Base-by-base conservation (phyloP, 2,329 filamentous ascomycete species). In the Amauroascus verrucosus region DNA sequence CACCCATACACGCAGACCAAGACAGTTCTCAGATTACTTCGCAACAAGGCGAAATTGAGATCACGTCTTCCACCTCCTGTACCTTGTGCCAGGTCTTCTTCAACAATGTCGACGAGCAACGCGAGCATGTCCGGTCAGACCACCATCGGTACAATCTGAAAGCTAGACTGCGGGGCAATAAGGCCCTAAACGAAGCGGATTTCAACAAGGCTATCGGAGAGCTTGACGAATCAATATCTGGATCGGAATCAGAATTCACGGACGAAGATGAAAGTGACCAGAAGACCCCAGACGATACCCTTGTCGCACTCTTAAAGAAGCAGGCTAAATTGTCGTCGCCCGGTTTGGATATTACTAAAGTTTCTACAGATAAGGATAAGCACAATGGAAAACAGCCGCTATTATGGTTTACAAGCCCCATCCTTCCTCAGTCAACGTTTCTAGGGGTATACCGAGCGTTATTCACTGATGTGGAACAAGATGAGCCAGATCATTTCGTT, bases 61-160 rank as follows among this genome's bases (percentile, higher is more conserved):
- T 61, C 63, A 66, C 55, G 5, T 77, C 56, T 8, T 78, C 86
- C 5, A 89, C 86, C 55, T 80, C 88, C 13, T 98, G 93, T 67
- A 82, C 84, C 0, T 76, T 97, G 3, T 98, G 93, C 70, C 75
- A 77, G 37, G 76, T 89, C 35, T 74, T 78, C 4, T 95, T 94
- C 62, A 64, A 76, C 30, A 84, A 77, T 8, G 77, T 95, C 6
- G 77, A 82, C 56, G 91, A 97, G 57, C 91, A 97, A 66, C 81
- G 88, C 57, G 79, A 81, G 55, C 93, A 98, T 70, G 82, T 88
- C 54, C 86, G 87, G 62, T 95, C 91, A 8, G 93, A 98, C 64
- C 77, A 94, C 47, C 93, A 98, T 68, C 80, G 85, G 59, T 98
- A 96, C 72, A 98, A 98, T 66, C 72, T 97, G 57, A 97, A 95